Evolutionary conservation across 495 filamentous ascomycete species (phyloP).

Genomic region (Hypoxylon cercidicola): DNA sequence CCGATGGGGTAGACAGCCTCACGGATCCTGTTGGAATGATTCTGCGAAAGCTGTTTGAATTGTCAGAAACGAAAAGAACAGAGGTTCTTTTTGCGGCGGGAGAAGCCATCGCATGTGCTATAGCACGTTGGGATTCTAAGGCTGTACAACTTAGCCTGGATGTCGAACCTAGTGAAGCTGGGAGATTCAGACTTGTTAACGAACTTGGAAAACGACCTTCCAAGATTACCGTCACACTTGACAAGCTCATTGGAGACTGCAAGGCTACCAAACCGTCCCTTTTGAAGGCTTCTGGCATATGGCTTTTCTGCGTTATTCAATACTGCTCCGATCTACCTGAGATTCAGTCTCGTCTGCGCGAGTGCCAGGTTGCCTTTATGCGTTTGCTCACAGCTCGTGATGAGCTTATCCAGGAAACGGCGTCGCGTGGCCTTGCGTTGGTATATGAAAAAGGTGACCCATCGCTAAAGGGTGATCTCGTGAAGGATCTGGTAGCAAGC

Average conservation of each 20-base stretch:
- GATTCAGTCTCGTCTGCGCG: conserved; percentile 75
- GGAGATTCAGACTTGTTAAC: conserved; percentile 49
- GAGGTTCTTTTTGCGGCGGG: conserved; percentile 91
- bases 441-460: conserved; percentile 92
- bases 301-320: conserved; percentile 92
- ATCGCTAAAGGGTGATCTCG: conserved; percentile 80
- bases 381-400: conserved; percentile 87
- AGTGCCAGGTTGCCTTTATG: conserved; percentile 89
- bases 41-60: conserved; percentile 69
- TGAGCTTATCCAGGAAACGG: conserved; percentile 93
- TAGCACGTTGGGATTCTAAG: conserved; percentile 78
- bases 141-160: conserved; percentile 62
- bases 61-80: conserved; percentile 84
- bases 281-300: conserved; percentile 88
- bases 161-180: conserved; percentile 50
- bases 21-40: conserved; percentile 54
- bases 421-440: conserved; percentile 85
- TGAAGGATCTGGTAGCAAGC: conserved; percentile 83
- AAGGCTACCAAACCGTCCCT: conserved; percentile 84
- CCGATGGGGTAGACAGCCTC: conserved; percentile 22
- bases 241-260: conserved; percentile 78
- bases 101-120: conserved; percentile 80
- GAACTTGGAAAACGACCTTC: conserved; percentile 50
- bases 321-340: conserved; percentile 81
- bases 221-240: conserved; percentile 65